Base-by-base conservation (phyloP, 805 yeast species). In the Huiozyma naganishii region DNA sequence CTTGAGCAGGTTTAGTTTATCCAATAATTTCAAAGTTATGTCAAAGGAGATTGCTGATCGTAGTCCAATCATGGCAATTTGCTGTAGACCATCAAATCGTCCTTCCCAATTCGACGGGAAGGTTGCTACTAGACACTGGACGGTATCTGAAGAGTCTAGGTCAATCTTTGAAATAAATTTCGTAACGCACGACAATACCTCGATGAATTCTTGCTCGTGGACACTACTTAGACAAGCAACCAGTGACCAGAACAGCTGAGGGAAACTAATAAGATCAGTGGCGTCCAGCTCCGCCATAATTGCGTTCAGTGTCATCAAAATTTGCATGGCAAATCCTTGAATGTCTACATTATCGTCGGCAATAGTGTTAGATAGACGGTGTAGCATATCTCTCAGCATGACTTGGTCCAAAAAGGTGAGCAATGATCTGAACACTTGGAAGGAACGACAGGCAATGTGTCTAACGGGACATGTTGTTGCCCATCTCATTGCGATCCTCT, bases 51-150 rank as follows among this genome's bases (percentile, higher is more conserved):
- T 76, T 1, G 88, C 69, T 0, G 97, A 88, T 42, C 95, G 67
- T 45, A 94, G 66, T 0, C 99, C 99, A 39, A 79, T 76, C 73
- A 87, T 68, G 0, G 89, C 77, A 13, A 83, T 71, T 38, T 75
- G 80, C 54, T 88, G 95, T 6, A 92, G 67, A 0, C 97, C 97
- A 55, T 82, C 90, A 61, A 88, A 92, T 45, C 79, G 74, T 1
- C 97, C 95, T 57, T 89, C 95, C 98, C 97, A 92, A 45, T 84
- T 82, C 0, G 92, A 79, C 0, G 99, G 99, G 58, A 89, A 92
- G 0, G 92, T 83, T 0, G 92, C 75, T 12, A 85, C 76, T 46
- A 89, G 70, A 59, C 94, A 80, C 27, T 82, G 77, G 1, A 88
- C 90, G 0, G 95, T 85, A 44, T 84, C 95, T 0, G 81, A 83